phyloP scores from a whole-genome alignment of 2,329 filamentous ascomycete genomes.

The Dactylonectria estremocensis region DNA sequence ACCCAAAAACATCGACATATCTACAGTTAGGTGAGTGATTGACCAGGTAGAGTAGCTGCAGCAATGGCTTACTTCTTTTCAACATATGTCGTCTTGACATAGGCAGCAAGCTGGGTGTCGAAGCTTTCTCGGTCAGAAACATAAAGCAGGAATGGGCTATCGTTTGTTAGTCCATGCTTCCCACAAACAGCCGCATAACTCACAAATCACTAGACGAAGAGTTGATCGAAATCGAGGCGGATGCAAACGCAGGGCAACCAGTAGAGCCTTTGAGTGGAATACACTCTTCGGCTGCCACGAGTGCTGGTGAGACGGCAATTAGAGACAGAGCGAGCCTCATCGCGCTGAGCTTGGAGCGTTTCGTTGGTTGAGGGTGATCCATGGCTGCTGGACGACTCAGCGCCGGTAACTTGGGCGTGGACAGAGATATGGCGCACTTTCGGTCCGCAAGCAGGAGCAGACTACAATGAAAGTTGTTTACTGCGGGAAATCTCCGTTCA shows the following conservation, averaged over 20 bases:
- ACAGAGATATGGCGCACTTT: slow-evolving; percentile 12
- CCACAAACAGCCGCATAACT: slow-evolving; percentile 49
- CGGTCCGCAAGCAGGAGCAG: slow-evolving; percentile 18
- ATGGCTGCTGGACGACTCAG: slow-evolving; percentile 19
- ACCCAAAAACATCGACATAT: slow-evolving; percentile 87
- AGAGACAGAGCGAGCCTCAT: slow-evolving; percentile 46
- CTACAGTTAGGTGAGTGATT: slow-evolving; percentile 62
- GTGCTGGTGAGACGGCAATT: slow-evolving; percentile 45
- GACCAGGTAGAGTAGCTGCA: neutral
- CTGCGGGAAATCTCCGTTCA: slow-evolving; percentile 37
- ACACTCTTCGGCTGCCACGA: slow-evolving; percentile 63
- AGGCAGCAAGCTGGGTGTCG: slow-evolving; percentile 80
- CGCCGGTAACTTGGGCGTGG: slow-evolving; percentile 30
- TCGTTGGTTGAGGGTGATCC: slow-evolving; percentile 31
- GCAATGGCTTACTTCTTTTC: slow-evolving; percentile 77
- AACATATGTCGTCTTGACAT: slow-evolving; percentile 83
- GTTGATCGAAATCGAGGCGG: slow-evolving; percentile 79
- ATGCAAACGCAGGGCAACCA: slow-evolving; percentile 80
- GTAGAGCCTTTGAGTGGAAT: slow-evolving; percentile 80
- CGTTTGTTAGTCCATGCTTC: slow-evolving; percentile 31
- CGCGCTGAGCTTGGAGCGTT: slow-evolving; percentile 36
- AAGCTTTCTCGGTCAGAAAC: slow-evolving; percentile 85
- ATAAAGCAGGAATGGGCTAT: slow-evolving; percentile 86
- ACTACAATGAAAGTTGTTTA: slow-evolving; percentile 31
- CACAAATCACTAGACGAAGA: slow-evolving; percentile 75